These are phyloP conservation scores for Erysimum cheiri DNA, from an alignment of 441 rosid species.

Conservation along the genomic window DNA sequence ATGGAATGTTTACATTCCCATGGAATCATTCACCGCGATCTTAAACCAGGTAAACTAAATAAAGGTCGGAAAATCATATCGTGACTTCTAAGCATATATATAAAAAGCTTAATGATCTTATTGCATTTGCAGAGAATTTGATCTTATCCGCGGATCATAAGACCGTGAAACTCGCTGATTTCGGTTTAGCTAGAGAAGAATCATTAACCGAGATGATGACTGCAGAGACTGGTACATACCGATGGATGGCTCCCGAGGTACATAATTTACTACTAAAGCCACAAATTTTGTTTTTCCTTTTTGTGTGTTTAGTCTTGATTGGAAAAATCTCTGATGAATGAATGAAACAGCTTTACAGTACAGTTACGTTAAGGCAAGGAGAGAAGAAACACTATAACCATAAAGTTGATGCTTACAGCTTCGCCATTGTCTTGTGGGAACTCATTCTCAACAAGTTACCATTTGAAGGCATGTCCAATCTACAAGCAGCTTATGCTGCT, in stretches of 20 bases:
- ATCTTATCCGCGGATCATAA: constrained; percentile 81
- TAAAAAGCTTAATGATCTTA: background rate
- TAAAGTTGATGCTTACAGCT: constrained; percentile 96
- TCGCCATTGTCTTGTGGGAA: constrained; percentile 95
- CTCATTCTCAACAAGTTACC: constrained; percentile 92
- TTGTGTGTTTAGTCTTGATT: background rate
- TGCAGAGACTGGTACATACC: constrained; percentile 95
- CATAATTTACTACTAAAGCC: constrained; percentile 5
- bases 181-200: constrained; percentile 98
- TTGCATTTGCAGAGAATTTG: constrained; percentile 72
- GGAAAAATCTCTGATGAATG: constrained; percentile 24
- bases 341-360: constrained; percentile 81
- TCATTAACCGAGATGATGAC: constrained; percentile 98
- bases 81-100: background rate
- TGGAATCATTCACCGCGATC: constrained; percentile 96
- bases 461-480: constrained; percentile 98
- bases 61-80: background rate
- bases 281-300: background rate
- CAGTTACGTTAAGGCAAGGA: constrained; percentile 91
- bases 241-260: constrained; percentile 99
- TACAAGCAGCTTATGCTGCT: constrained; percentile 99
- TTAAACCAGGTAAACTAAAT: constrained; percentile 76
- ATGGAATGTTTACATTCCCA: constrained; percentile 96
- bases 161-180: constrained; percentile 92
- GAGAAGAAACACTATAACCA: constrained; percentile 97